phyloP scores from a whole-genome alignment of 2,329 filamentous ascomycete species.

The Colletotrichum sidae region DNA sequence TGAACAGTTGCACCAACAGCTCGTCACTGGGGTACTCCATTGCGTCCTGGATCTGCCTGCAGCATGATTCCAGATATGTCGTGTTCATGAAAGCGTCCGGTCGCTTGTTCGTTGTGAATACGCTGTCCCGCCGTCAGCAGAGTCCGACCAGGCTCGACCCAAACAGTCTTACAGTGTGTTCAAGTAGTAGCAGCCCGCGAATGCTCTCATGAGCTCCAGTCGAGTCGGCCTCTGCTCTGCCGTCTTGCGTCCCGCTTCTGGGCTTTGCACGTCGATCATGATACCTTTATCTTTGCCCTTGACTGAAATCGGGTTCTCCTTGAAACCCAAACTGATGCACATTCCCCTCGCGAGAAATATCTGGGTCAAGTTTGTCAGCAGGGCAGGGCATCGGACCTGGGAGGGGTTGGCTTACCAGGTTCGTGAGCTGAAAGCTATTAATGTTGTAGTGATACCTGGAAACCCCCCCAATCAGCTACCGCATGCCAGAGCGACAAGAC shows the following conservation, averaged over 20 bases:
- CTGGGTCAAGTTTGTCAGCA: no score
- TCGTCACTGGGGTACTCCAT: constrained; percentile 58
- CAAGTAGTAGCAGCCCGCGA: constrained; percentile 62
- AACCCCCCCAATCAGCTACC: no score
- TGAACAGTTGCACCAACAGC: constrained; percentile 58
- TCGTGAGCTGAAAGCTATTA: constrained; percentile 62
- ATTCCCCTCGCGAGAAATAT: constrained; percentile 61
- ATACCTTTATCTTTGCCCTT: constrained; percentile 30
- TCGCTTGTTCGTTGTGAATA: constrained; percentile 59
- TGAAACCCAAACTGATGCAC: constrained; percentile 54
- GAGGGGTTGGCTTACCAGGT: constrained; percentile 44
- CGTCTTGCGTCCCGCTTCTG: constrained; percentile 7
- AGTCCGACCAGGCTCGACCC: neutral
- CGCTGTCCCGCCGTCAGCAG: constrained; percentile 40
- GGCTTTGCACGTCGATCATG: constrained; percentile 20
- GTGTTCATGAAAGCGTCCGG: constrained; percentile 62
- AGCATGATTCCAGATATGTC: constrained; percentile 56
- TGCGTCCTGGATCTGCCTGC: constrained; percentile 53
- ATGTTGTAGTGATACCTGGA: constrained; percentile 60
- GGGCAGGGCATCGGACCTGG: no score
- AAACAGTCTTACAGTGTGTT: constrained; percentile 56
- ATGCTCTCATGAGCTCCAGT: constrained; percentile 60
- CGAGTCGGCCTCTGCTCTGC: constrained; percentile 42
- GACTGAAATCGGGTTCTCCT: constrained; percentile 42
- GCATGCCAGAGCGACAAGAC: no score